Evolutionary conservation across 305 asterid genomes (phyloP), one percentile per base, ranked within the genome.

Genomic region (Euphrasia arctica): DNA sequence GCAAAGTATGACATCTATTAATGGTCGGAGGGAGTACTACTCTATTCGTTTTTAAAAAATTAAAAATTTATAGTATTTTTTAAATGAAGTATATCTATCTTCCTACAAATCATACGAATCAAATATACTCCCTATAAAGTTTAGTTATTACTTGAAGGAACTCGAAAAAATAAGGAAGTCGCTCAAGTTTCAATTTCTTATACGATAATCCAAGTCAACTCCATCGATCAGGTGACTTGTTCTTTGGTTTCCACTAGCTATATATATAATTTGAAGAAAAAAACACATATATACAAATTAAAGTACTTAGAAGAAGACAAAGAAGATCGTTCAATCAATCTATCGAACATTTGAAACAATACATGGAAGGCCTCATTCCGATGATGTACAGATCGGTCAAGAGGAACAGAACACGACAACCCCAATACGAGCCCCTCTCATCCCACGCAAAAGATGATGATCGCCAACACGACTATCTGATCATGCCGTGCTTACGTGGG

Each of bases 301-400:
- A 50, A 14, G 36, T 32, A 31, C 12, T 25, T 25, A 25, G 27
- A 12, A 54, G 4, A 10, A 0, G 5, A 13, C 15, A 43, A 22
- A 13, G 11, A 51, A 25, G 27, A 25, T 25, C 27, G 9, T 29
- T 39, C 43, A 9, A 7, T 39, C 43, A 9, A 50, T 1, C 9
- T 22, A 6, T 1, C 9, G 11, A 12, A 2, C 2, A 18, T 9
- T 3, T 13, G 29, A 36, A 3, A 14, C 51, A 31, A 29, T 7
- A 25, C 27, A 84, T 87, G 95, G 90, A 87, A 72, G 95, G 95
- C 45, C 72, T 85, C 2, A 74, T 87, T 62, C 95, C 95, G 4
- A 72, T 81, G 74, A 84, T 85, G 2, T 83, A 56, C 80, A 77
- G 51, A 72, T 81, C 83, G 18, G 64, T 87, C 66, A 75, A 73